Percentiles rank a stretch among this genome's conserved stretches.
Conservation (phyloP, 2,329 filamentous ascomycete genomes). For the Rhynchosporium graminicola region DNA sequence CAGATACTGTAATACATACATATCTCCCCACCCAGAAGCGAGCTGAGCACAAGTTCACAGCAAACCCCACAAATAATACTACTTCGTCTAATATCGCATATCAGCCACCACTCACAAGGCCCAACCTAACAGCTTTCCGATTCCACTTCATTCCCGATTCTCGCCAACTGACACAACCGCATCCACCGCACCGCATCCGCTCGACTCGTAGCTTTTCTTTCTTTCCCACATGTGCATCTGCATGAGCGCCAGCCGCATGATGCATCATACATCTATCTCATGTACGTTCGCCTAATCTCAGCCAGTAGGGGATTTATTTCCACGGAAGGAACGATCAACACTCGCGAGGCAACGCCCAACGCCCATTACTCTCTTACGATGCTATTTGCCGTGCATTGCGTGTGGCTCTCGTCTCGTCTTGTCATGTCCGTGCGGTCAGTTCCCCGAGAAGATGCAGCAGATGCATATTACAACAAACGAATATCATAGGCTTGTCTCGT, state of each 20-base stretch:
- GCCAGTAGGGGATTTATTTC: conserved; percentile 21
- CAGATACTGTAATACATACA: no score
- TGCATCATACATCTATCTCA: background rate
- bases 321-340: background rate
- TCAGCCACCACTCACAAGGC: conserved; percentile 5
- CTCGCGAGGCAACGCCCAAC: no score
- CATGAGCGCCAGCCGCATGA: conserved; percentile 6
- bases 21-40: no score
- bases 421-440: no score
- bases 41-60: no score
- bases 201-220: background rate
- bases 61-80: background rate
- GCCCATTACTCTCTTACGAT: background rate
- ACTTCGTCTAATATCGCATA: conserved; percentile 5
- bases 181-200: background rate
- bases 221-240: background rate
- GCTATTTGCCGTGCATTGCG: background rate
- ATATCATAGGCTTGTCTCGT: background rate
- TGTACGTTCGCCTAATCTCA: conserved; percentile 26
- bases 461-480: background rate
- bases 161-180: conserved; percentile 24
- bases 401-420: background rate
- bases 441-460: background rate
- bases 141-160: background rate
- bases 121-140: no score